A percentile compares a stretch with the other conserved stretches of the same genome.
These are phyloP conservation scores for Leccinum sublutescens DNA, from an alignment of 768 basidiomycete genomes.

Conservation along the genomic window DNA sequence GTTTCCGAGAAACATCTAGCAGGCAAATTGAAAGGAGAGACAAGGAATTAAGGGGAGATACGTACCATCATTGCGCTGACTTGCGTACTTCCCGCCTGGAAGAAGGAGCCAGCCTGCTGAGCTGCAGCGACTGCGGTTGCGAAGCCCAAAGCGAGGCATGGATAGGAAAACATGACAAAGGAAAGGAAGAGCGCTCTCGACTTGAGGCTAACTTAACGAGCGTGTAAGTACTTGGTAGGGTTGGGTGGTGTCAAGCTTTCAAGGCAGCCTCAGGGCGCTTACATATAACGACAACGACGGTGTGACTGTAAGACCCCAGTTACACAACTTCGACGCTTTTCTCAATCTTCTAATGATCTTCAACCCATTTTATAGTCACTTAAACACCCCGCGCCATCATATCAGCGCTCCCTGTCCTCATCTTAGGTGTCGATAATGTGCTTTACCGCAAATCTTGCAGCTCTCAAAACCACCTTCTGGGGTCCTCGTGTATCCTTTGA, in stretches of 20 bases:
- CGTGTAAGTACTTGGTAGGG: conserved; percentile 2
- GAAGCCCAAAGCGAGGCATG: conserved; percentile 47
- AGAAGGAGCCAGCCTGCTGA: conserved; percentile 26
- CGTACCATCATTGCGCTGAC: conserved; percentile 58
- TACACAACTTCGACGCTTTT: neutral
- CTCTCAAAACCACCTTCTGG: neutral
- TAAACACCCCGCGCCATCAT: neutral
- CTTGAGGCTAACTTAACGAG: conserved; percentile 6
- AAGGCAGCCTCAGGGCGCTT: neutral
- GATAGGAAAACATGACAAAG: conserved; percentile 29
- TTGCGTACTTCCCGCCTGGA: conserved; percentile 33
- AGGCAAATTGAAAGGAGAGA: neutral
- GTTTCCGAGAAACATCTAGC: conserved; percentile 78
- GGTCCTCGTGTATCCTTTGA: neutral
- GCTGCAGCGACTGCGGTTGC: conserved; percentile 30
- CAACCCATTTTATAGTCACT: neutral
- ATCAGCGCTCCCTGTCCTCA: neutral
- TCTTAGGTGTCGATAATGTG: neutral
- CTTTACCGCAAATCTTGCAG: neutral
- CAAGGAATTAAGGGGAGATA: neutral
- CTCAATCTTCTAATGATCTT: neutral
- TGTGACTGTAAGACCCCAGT: conserved; percentile 2
- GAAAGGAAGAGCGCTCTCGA: conserved; percentile 7
- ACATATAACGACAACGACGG: too few relatives aligned
- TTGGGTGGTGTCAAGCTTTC: neutral